Percentiles rank a stretch among this genome's conserved stretches.
These are phyloP conservation scores for Annulohypoxylon nitens DNA, from an alignment of 495 filamentous ascomycete species.

Conservation along the genomic window DNA sequence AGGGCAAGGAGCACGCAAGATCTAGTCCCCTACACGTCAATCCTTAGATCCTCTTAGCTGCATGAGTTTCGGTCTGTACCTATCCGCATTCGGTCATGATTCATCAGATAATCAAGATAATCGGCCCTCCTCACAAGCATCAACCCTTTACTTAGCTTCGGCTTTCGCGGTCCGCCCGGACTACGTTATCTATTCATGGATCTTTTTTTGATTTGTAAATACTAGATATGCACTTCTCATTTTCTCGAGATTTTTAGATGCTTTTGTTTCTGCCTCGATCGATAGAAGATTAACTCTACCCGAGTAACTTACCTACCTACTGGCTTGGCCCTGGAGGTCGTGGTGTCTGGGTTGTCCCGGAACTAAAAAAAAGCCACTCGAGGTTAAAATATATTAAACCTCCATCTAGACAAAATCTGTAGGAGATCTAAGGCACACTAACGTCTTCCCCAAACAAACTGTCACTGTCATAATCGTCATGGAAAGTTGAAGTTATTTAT, in stretches of 20 bases:
- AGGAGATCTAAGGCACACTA: constrained; percentile 11
- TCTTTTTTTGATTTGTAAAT: constrained; percentile 36
- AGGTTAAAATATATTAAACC: constrained; percentile 10
- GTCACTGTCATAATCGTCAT: constrained; percentile 21
- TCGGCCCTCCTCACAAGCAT: constrained; percentile 45
- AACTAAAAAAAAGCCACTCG: constrained; percentile 26
- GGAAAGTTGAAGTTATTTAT: constrained; percentile 26
- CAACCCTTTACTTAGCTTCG: constrained; percentile 29
- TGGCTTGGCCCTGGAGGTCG: constrained; percentile 35
- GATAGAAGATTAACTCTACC: constrained; percentile 9
- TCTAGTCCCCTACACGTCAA: constrained; percentile 39
- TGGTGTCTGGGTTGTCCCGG: neutral
- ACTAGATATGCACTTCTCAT: constrained; percentile 7
- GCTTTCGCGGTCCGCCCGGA: constrained; percentile 34
- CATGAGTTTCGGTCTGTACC: constrained; percentile 24
- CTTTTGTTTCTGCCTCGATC: neutral
- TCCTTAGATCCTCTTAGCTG: constrained; percentile 33
- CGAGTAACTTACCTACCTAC: neutral
- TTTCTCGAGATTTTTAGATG: constrained; percentile 2
- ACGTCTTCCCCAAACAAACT: constrained; percentile 1
- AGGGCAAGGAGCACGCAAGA: constrained; percentile 48
- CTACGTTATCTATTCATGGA: constrained; percentile 28
- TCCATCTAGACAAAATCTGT: constrained; percentile 7
- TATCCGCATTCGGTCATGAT: constrained; percentile 49
- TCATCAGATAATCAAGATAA: constrained; percentile 50